Conservation (phyloP, 352 stramenopile genomes). For the Phytophthora pisi region DNA sequence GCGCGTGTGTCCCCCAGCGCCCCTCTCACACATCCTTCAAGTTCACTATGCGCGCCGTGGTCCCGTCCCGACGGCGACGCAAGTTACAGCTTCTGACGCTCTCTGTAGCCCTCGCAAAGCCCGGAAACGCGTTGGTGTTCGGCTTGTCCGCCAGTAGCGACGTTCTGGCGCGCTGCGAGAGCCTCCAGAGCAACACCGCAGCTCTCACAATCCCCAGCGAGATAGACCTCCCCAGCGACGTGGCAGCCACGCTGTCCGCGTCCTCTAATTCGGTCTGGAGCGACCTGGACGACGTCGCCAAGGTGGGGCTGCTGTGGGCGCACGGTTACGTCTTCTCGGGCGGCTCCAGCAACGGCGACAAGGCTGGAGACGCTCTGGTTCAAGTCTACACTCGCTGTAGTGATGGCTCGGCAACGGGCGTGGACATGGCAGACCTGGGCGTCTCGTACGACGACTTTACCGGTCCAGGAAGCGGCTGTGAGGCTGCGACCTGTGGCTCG, state of each 20-base stretch:
- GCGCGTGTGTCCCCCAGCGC: background rate
- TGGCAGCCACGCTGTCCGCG: conserved; percentile 26
- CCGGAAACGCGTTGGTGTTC: conserved; percentile 1
- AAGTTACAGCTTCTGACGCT: conserved; percentile 24
- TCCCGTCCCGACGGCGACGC: conserved; percentile 9
- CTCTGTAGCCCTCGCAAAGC: conserved; percentile 27
- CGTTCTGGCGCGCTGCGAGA: conserved; percentile 31
- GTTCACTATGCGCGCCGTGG: conserved; percentile 14
- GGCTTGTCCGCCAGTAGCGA: conserved; percentile 16
- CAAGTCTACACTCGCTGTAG: conserved; percentile 52
- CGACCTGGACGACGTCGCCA: conserved; percentile 42
- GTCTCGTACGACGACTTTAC: conserved; percentile 36
- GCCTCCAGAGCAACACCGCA: conserved; percentile 24
- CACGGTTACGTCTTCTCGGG: conserved; percentile 53
- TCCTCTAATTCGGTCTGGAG: conserved; percentile 32
- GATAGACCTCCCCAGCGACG: conserved; percentile 19
- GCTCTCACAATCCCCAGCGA: conserved; percentile 10
- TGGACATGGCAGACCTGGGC: conserved; percentile 40
- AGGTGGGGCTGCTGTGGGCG: conserved; percentile 52
- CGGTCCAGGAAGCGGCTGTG: conserved; percentile 21
- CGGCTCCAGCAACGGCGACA: conserved; percentile 24
- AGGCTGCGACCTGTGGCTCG: conserved; percentile 33
- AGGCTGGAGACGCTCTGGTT: conserved; percentile 21
- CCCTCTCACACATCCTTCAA: background rate
- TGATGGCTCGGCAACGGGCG: conserved; percentile 9